These are phyloP conservation scores for Phialocephala sp. DNA, from an alignment of 2,329 filamentous ascomycete genomes.

Conservation along the genomic window DNA sequence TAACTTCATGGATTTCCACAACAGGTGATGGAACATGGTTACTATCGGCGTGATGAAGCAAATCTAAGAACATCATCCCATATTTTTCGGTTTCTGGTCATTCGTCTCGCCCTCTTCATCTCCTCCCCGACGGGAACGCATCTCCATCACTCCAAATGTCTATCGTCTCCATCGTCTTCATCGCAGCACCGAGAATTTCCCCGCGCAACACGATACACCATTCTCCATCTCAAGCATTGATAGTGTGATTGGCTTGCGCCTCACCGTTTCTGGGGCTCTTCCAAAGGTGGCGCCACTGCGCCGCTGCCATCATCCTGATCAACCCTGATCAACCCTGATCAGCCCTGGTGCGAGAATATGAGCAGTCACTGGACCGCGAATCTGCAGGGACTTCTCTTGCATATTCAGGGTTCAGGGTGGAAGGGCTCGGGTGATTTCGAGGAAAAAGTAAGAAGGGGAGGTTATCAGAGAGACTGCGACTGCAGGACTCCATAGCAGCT, in stretches of 20 bases:
- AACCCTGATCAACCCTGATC: too few relatives aligned
- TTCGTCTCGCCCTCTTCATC: background rate
- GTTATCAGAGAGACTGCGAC: too few relatives aligned
- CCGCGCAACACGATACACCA: background rate
- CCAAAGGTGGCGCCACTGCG: background rate
- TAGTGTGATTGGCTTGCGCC: background rate
- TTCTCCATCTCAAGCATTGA: background rate
- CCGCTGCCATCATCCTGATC: background rate
- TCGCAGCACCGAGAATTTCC: background rate
- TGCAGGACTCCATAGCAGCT: background rate
- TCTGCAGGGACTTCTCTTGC: background rate
- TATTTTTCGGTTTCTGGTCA: background rate
- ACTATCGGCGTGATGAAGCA: background rate
- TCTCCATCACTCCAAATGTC: background rate
- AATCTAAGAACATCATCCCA: background rate
- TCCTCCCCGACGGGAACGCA: background rate
- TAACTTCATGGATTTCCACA: background rate
- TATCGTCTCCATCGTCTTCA: background rate
- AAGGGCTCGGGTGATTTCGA: background rate
- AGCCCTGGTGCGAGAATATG: background rate
- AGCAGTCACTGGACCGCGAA: background rate
- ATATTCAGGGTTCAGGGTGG: too few relatives aligned
- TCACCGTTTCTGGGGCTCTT: slow-evolving; percentile 2
- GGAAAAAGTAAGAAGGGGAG: background rate
- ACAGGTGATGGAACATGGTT: slow-evolving; percentile 13